These are phyloP conservation scores for Olyra latifolia DNA, from an alignment of 176 grass and related monocot species.

Conservation along the genomic window DNA sequence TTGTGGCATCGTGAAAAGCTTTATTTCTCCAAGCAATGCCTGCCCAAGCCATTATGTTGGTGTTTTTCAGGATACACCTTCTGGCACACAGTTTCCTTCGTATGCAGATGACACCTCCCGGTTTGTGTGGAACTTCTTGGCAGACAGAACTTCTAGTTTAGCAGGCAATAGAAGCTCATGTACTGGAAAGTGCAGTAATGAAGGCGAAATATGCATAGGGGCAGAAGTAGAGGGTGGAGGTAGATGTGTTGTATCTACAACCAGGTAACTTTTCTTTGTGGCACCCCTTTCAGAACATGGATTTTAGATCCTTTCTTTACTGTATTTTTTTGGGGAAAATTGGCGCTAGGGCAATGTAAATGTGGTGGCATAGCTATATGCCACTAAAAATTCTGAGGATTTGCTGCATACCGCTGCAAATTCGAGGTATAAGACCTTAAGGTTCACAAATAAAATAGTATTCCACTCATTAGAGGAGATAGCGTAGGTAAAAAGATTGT, in stretches of 20 bases:
- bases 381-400: too few relatives aligned
- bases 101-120: constrained; percentile 90
- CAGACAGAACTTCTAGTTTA: constrained; percentile 54
- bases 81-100: constrained; percentile 50
- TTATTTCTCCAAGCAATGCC: constrained; percentile 64
- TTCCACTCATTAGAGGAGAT: too few relatives aligned
- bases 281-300: background rate
- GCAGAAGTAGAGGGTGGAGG: constrained; percentile 75
- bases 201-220: constrained; percentile 63
- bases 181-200: constrained; percentile 60
- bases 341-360: too few relatives aligned
- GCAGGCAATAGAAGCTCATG: constrained; percentile 53
- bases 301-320: background rate
- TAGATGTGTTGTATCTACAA: constrained; percentile 80
- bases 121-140: constrained; percentile 95
- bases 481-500: too few relatives aligned
- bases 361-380: too few relatives aligned
- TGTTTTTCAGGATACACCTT: constrained; percentile 71
- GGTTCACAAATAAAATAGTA: too few relatives aligned
- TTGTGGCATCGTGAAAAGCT: constrained; percentile 65
- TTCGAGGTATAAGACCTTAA: too few relatives aligned
- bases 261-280: constrained; percentile 53
- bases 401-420: too few relatives aligned
- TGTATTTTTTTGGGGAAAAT: background rate
- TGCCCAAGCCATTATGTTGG: constrained; percentile 96